Conservation (phyloP, 108 stramenopile species). For the Nitzschia inconspicua region DNA sequence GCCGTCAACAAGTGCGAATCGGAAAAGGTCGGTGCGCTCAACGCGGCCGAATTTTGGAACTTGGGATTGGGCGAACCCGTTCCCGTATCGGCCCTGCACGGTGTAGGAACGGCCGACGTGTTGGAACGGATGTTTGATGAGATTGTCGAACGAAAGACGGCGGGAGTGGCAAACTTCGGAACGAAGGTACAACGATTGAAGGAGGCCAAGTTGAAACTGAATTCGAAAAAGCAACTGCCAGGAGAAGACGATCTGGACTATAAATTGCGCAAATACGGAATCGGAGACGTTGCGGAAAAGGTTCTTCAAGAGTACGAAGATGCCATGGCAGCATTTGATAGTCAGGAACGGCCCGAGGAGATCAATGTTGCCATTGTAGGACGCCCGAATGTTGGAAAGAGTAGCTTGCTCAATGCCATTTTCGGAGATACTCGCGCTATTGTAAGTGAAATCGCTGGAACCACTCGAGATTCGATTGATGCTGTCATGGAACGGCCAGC, state of each 20-base stretch:
- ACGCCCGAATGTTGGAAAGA: conserved; percentile 97
- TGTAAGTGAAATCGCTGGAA: conserved; percentile 94
- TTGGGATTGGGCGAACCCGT: conserved; percentile 95
- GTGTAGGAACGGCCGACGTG: conserved; percentile 93
- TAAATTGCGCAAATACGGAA: conserved; percentile 65
- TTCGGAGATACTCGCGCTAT: conserved; percentile 91
- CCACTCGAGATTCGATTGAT: conserved; percentile 97
- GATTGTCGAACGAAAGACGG: conserved; percentile 69
- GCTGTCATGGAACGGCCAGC: conserved; percentile 87
- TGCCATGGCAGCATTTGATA: conserved; percentile 77
- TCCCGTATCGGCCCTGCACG: conserved; percentile 95
- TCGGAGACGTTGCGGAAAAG: conserved; percentile 53
- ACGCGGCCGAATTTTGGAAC: conserved; percentile 92
- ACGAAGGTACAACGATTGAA: conserved; percentile 72
- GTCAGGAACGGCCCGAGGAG: conserved; percentile 57
- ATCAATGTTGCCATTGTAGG: conserved; percentile 96
- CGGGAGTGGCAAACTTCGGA: conserved; percentile 66
- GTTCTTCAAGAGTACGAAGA: conserved; percentile 72
- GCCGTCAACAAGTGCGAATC: conserved; percentile 98
- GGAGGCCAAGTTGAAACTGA: conserved; percentile 56
- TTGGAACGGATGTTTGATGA: conserved; percentile 80
- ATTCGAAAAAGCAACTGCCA: conserved; percentile 60
- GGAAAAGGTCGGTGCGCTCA: conserved; percentile 63
- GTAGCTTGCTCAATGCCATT: conserved; percentile 86
- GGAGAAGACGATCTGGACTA: conserved; percentile 76